Conservation (phyloP, 2,329 filamentous ascomycete genomes). For the Monilinia laxa region DNA sequence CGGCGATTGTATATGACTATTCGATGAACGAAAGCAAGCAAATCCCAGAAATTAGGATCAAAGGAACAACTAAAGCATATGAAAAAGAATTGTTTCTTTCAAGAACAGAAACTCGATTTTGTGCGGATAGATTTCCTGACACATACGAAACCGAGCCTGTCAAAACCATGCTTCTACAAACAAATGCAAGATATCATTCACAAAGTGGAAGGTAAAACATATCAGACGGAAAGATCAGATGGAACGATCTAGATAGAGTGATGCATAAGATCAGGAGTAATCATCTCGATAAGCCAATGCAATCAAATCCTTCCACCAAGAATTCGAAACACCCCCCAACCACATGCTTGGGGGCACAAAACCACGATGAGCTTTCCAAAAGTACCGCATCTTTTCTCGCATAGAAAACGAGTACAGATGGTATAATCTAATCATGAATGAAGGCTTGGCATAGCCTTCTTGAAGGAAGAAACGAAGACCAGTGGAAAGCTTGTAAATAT, state of each 20-base stretch:
- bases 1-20: background rate
- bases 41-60: background rate
- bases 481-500: background rate
- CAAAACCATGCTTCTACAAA: background rate
- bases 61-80: background rate
- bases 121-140: background rate
- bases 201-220: background rate
- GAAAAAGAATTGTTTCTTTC: background rate
- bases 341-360: background rate
- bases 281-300: background rate
- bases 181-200: background rate
- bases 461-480: background rate
- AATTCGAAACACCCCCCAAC: constrained; percentile 8
- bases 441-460: background rate
- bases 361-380: no score
- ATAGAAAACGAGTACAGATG: background rate
- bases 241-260: background rate
- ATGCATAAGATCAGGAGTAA: background rate
- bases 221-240: background rate
- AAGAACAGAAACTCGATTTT: background rate
- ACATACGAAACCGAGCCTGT: background rate
- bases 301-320: constrained; percentile 8
- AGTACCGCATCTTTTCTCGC: background rate
- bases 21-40: background rate
- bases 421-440: background rate